Conservation (phyloP, 2,329 filamentous ascomycete species). For the Xylaria sp. region DNA sequence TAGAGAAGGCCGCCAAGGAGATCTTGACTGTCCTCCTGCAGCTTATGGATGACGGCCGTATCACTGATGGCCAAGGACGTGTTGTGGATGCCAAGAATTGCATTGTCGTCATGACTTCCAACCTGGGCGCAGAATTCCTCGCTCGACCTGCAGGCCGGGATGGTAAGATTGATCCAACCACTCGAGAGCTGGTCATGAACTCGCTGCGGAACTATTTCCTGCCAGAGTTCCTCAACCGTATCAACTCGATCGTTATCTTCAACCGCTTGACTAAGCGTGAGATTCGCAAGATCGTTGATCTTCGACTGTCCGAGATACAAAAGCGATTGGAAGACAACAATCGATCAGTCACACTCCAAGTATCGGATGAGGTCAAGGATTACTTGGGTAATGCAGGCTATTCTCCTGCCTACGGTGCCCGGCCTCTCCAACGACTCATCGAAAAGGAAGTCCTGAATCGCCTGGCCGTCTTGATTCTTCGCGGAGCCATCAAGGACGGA, state of each 20-base stretch:
- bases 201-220: conserved; percentile 95
- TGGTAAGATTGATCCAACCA: conserved; percentile 86
- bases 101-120: conserved; percentile 99
- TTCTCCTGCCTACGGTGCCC: conserved; percentile 92
- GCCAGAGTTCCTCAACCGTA: conserved; percentile 98
- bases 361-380: conserved; percentile 87
- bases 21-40: conserved; percentile 96
- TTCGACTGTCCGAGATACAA: conserved; percentile 89
- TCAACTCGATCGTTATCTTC: conserved; percentile 96
- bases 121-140: conserved; percentile 95
- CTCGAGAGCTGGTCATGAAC: conserved; percentile 88
- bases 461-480: conserved; percentile 88
- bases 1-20: conserved; percentile 98
- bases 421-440: conserved; percentile 88
- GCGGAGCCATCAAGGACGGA: conserved; percentile 85
- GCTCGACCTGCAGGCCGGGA: conserved; percentile 80
- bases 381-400: conserved; percentile 93
- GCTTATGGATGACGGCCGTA: conserved; percentile 98
- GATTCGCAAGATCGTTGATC: conserved; percentile 95
- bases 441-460: conserved; percentile 97
- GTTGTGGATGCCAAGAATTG: conserved; percentile 96
- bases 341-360: conserved; percentile 85
- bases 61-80: conserved; percentile 96
- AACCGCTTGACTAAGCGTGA: conserved; percentile 91
- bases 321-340: conserved; percentile 87